A percentile compares a stretch with the other conserved stretches of the same genome.
These are phyloP conservation scores for Silybum marianum DNA, from an alignment of 129 eudicot genomes.

Conservation along the genomic window DNA sequence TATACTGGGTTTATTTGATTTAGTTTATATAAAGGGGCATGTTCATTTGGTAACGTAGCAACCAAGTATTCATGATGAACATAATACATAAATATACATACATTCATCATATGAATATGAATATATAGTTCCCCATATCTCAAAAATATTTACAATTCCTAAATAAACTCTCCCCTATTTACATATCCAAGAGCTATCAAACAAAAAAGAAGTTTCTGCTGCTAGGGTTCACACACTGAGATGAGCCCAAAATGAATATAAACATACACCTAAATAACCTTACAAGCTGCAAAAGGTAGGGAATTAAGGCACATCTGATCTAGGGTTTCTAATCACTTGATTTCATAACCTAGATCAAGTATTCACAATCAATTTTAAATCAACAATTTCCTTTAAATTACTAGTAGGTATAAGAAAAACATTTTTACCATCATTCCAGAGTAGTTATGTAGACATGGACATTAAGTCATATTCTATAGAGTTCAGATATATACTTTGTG, in stretches of 20 bases:
- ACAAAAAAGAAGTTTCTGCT: background rate
- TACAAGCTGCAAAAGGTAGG: background rate
- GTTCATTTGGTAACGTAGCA: too few species aligned
- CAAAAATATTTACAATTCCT: too few species aligned
- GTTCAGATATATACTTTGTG: background rate
- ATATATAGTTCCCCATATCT: too few species aligned
- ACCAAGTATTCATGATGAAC: too few species aligned
- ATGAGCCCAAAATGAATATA: background rate
- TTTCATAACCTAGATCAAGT: background rate
- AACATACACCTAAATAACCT: background rate
- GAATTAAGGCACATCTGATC: background rate
- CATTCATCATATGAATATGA: too few species aligned
- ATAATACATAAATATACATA: too few species aligned
- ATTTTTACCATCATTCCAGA: background rate
- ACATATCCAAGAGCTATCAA: too few species aligned
- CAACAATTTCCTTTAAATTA: background rate
- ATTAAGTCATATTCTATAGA: too few species aligned
- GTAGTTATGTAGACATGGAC: too few species aligned
- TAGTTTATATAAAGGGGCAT: too few species aligned
- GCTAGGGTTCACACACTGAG: background rate
- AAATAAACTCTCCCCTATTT: too few species aligned
- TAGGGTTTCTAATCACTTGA: background rate
- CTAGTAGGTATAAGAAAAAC: background rate
- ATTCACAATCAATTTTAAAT: background rate
- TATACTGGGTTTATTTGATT: background rate